Evolutionary conservation across 805 yeast genomes (phyloP), one percentile per base, ranked within the genome.

Genomic region (Suhomyces tanzawaensis): DNA sequence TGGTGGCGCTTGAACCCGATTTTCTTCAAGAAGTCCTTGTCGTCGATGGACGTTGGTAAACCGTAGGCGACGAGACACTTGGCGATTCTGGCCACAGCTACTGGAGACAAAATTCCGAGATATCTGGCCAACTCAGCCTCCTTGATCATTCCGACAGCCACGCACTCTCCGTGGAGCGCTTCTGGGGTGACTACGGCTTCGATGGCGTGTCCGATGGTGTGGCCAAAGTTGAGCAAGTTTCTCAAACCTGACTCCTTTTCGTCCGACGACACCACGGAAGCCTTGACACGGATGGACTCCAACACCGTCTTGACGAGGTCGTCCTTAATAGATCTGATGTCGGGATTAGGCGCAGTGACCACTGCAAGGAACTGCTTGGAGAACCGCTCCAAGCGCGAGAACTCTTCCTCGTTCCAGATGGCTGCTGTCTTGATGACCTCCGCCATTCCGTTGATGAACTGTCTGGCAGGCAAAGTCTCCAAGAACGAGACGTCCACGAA

Each of bases 391-490:
- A 93, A 75, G 48, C 98, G 74, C 29, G 82, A 69, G 60, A 93
- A 93, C 57, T 93, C 99, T 0, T 55, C 71, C 46, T 85, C 96
- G 58, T 90, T 82, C 98, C 98, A 93, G 55, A 93, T 90, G 18
- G 97, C 96, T 15, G 98, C 98, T 12, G 99, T 93, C 66, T 93
- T 93, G 51, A 93, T 83, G 34, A 93, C 96, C 65, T 93, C 99
- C 4, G 96, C 96, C 90, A 93, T 93, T 44, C 99, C 99, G 57
- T 93, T 93, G 53, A 93, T 86, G 61, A 93, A 88, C 62, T 93
- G 98, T 53, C 99, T 79, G 36, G 81, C 82, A 1, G 98, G 97
- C 42, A 93, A 72, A 13, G 97, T 85, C 46, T 82, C 83, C 55
- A 93, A 72, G 69, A 93, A 91, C 25, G 82, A 75, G 38, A 90